Evolutionary conservation across 139 green algal genomes (phyloP).

Genomic region (Chlamydomonas schloesseri): DNA sequence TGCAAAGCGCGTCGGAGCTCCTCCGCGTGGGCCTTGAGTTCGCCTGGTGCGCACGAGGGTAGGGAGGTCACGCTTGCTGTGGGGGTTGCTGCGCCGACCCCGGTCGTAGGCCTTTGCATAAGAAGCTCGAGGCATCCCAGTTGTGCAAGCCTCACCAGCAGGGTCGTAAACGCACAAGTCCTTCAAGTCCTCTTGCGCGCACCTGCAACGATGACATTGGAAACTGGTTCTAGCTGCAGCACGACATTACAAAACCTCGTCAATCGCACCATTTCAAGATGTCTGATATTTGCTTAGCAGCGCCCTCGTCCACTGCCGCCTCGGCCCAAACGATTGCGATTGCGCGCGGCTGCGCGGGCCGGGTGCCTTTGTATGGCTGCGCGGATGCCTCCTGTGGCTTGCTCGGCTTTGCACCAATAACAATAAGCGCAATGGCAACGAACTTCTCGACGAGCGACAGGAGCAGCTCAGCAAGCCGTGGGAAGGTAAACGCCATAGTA

Average conservation of each 20-base stretch:
- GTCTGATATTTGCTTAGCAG: not conserved
- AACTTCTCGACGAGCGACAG: not conserved
- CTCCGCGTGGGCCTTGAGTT: not conserved
- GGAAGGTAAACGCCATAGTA: too few species aligned
- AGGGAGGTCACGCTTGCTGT: too few species aligned
- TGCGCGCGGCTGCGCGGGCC: not conserved
- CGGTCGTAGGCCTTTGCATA: too few species aligned
- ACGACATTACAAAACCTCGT: too few species aligned
- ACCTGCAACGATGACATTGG: not conserved
- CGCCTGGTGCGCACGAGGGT: not conserved
- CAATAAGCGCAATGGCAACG: not conserved
- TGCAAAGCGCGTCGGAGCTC: not conserved
- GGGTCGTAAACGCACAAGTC: slow-evolving; percentile 22
- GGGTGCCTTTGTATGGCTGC: not conserved
- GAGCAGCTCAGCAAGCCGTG: not conserved
- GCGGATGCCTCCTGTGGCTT: too few species aligned
- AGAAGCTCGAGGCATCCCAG: too few species aligned
- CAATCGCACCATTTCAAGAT: slow-evolving; percentile 33
- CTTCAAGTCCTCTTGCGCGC: not conserved
- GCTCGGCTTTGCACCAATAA: not conserved
- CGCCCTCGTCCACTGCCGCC: not conserved
- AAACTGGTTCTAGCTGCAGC: not conserved
- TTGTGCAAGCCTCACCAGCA: not conserved
- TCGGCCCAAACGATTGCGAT: slow-evolving; percentile 35
- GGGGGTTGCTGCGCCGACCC: too few species aligned